Conservation (phyloP, 2,329 filamentous ascomycete species). For the Blastomyces percursus region DNA sequence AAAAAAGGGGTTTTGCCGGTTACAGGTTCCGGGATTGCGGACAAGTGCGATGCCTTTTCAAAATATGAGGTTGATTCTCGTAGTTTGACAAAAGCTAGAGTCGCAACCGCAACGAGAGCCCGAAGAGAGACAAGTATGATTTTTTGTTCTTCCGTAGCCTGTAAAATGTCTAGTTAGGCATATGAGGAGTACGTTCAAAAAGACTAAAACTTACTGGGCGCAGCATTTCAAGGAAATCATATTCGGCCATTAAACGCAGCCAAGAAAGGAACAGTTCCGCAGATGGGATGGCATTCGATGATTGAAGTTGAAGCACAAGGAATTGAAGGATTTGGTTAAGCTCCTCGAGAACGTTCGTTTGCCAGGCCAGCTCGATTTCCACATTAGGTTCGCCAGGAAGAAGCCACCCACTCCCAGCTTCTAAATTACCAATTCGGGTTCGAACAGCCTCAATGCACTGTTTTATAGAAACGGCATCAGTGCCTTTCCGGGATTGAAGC, state of each 20-base stretch:
- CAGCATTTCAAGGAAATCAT: slow-evolving; percentile 58
- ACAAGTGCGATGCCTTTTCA: slow-evolving; percentile 14
- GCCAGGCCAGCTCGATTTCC: slow-evolving; percentile 52
- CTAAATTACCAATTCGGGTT: slow-evolving; percentile 25
- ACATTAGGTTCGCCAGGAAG: slow-evolving; percentile 38
- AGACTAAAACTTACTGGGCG: slow-evolving; percentile 40
- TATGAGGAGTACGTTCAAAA: slow-evolving; percentile 10
- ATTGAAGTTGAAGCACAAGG: slow-evolving; percentile 58
- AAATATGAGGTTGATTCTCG: slow-evolving; percentile 49
- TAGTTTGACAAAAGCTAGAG: slow-evolving; percentile 60
- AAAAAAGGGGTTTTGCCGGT: slow-evolving; percentile 47
- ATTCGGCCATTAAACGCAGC: slow-evolving; percentile 61
- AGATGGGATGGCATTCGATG: slow-evolving; percentile 46
- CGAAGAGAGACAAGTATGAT: slow-evolving; percentile 48
- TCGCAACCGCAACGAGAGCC: slow-evolving; percentile 58
- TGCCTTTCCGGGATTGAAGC: slow-evolving; percentile 18
- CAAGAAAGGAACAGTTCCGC: slow-evolving; percentile 54
- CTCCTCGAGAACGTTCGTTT: slow-evolving; percentile 55
- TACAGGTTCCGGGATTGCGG: slow-evolving; percentile 15
- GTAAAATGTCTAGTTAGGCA: slow-evolving; percentile 16
- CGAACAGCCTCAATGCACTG: slow-evolving; percentile 28
- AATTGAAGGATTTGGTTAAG: slow-evolving; percentile 62
- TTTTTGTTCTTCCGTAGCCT: slow-evolving; percentile 32
- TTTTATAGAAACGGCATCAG: slow-evolving; percentile 18
- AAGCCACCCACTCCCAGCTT: slow-evolving; percentile 35